phyloP scores from a whole-genome alignment of 148 eudicot species.

The Rhododendron kiyosumense region DNA sequence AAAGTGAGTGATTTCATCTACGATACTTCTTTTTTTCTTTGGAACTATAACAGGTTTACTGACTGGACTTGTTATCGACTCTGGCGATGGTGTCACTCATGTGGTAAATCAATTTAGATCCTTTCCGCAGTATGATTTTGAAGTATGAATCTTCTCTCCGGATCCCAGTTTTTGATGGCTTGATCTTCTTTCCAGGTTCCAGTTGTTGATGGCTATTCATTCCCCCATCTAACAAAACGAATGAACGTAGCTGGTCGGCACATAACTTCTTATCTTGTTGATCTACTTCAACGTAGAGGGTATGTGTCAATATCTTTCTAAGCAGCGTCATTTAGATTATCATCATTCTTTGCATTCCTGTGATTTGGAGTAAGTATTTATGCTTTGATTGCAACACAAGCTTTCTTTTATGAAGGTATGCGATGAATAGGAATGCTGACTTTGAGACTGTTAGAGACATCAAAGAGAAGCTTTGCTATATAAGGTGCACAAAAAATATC shows the following conservation, averaged over 20 bases:
- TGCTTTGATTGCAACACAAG: constrained; percentile 1
- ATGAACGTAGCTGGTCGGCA: constrained; percentile 99
- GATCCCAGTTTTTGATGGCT: constrained; percentile 84
- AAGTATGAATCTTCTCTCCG: constrained; percentile 17
- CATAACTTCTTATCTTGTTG: constrained; percentile 93
- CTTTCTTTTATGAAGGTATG: constrained; percentile 57
- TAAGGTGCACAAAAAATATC: constrained; percentile 49
- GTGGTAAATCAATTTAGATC: constrained; percentile 51
- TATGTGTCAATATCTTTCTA: constrained; percentile 32
- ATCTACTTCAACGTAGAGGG: constrained; percentile 96
- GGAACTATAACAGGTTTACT: constrained; percentile 59
- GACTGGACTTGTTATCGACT: constrained; percentile 93
- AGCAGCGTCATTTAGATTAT: constrained; percentile 11
- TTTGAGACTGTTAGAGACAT: constrained; percentile 96
- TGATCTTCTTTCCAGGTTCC: constrained; percentile 62
- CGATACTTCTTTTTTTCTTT: not conserved
- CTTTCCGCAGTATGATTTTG: not conserved
- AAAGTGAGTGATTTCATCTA: not conserved
- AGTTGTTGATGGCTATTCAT: constrained; percentile 99
- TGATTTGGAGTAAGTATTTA: not conserved
- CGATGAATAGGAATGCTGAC: constrained; percentile 91
- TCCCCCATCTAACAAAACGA: constrained; percentile 97
- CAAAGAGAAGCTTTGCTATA: constrained; percentile 96
- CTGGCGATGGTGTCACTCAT: constrained; percentile 99
- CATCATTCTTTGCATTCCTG: constrained; percentile 10